Conservation (phyloP, 768 basidiomycete genomes). For the Leccinum uliginosum region DNA sequence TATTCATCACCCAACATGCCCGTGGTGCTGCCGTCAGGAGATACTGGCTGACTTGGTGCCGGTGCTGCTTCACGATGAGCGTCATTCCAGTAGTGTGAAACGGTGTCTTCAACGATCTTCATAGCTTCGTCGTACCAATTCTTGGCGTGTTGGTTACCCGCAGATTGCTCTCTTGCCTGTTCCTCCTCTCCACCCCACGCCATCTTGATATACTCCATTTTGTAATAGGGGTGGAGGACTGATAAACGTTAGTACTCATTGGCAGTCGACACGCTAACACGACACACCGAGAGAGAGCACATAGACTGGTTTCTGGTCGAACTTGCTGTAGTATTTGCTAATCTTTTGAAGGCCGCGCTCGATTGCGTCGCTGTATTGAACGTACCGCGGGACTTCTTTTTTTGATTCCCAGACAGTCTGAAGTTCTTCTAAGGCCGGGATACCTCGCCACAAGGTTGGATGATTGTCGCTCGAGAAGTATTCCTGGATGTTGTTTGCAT, state of each 20-base stretch:
- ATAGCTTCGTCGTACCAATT: neutral
- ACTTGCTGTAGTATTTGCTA: neutral
- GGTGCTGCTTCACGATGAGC: neutral
- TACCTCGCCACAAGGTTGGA: neutral
- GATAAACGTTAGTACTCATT: neutral
- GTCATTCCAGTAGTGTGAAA: neutral
- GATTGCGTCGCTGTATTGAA: neutral
- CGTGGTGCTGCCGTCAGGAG: neutral
- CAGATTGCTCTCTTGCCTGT: neutral
- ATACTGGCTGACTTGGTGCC: neutral
- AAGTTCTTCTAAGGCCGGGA: neutral
- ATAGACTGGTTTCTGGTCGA: neutral
- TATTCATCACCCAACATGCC: neutral
- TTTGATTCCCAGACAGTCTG: neutral
- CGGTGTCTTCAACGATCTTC: neutral
- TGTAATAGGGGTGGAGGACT: neutral
- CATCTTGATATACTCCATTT: neutral
- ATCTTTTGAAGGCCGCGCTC: neutral
- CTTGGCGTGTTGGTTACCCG: neutral
- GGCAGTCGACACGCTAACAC: neutral
- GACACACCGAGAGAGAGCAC: neutral
- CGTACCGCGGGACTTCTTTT: neutral
- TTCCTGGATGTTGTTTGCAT: neutral
- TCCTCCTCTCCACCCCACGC: neutral
- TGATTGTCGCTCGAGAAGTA: neutral